Percentiles rank a stretch among this genome's conserved stretches.
These are phyloP conservation scores for Adiantum capillusveneris DNA, from an alignment of 75 land plant species.

Conservation along the genomic window DNA sequence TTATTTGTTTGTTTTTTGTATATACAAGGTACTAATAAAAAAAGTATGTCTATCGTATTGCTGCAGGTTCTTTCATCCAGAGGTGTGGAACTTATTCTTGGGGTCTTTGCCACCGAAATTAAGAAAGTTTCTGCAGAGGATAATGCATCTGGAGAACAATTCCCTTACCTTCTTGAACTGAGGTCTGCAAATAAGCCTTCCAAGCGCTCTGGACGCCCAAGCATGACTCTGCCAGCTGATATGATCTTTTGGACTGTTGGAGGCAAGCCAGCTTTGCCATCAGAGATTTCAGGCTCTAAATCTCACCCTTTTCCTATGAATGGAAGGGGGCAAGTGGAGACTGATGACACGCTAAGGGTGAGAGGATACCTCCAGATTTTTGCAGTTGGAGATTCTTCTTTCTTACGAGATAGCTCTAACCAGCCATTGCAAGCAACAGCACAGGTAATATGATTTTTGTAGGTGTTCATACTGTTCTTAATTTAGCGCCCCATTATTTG, in stretches of 20 bases:
- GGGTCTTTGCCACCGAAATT: conserved; percentile 67
- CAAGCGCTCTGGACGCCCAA: conserved; percentile 25
- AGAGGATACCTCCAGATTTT: conserved; percentile 87
- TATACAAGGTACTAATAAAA: too few species aligned
- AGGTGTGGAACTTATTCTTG: conserved; percentile 63
- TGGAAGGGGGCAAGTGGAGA: conserved; percentile 82
- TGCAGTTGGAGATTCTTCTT: conserved; percentile 94
- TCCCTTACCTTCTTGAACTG: conserved; percentile 32
- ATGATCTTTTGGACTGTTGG: conserved; percentile 95
- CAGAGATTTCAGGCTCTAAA: conserved; percentile 21
- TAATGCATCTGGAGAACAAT: not conserved
- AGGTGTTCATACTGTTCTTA: too few species aligned
- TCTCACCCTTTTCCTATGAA: conserved; percentile 54
- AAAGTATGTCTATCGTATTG: too few species aligned
- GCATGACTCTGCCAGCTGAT: conserved; percentile 61
- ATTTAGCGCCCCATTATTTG: too few species aligned
- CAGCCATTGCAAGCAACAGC: conserved; percentile 79
- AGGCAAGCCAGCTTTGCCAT: conserved; percentile 53
- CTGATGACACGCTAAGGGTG: conserved; percentile 84
- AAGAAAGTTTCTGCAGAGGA: conserved; percentile 14
- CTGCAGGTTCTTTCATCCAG: conserved; percentile 68
- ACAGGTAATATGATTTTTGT: conserved; percentile 46
- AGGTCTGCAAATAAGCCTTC: conserved; percentile 44
- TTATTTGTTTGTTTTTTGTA: too few species aligned
- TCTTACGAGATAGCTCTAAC: conserved; percentile 67